Percentiles rank a stretch among this genome's conserved stretches.
Conservation (phyloP, 768 basidiomycete genomes). For the Leccinum uliginosum region DNA sequence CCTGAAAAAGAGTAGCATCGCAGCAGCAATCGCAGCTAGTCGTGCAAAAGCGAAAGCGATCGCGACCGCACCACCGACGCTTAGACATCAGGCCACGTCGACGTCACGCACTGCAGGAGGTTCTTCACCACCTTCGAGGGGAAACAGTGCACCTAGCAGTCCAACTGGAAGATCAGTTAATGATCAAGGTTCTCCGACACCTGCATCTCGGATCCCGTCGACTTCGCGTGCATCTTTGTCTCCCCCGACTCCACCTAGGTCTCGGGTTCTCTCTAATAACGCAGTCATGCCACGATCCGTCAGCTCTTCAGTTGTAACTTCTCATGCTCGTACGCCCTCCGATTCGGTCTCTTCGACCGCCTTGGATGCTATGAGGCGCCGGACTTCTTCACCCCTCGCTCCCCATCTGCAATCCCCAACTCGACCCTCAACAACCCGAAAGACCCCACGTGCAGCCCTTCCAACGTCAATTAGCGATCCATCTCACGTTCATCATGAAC, state of each 20-base stretch:
- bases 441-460: constrained; percentile 35
- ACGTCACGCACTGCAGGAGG: constrained; percentile 49
- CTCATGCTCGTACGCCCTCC: constrained; percentile 44
- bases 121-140: constrained; percentile 38
- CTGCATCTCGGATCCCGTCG: constrained; percentile 41
- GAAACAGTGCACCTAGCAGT: constrained; percentile 38
- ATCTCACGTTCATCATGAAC: constrained; percentile 17
- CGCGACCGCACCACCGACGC: constrained; percentile 73
- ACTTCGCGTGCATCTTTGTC: constrained; percentile 46
- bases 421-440: constrained; percentile 35
- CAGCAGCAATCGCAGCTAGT: constrained; percentile 86
- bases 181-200: constrained; percentile 35
- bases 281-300: constrained; percentile 39
- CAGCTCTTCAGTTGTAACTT: constrained; percentile 30
- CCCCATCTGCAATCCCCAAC: constrained; percentile 26
- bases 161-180: constrained; percentile 40
- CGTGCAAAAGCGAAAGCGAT: constrained; percentile 84
- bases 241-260: constrained; percentile 39
- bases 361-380: constrained; percentile 33
- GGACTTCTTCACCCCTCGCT: constrained; percentile 49
- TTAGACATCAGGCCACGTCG: constrained; percentile 81
- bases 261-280: constrained; percentile 39
- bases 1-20: constrained; percentile 77
- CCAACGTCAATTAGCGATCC: constrained; percentile 31
- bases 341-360: constrained; percentile 28